These are phyloP conservation scores for Phaeosphaeriaceae sp. DNA, from an alignment of 2,329 filamentous ascomycete genomes.

Conservation along the genomic window DNA sequence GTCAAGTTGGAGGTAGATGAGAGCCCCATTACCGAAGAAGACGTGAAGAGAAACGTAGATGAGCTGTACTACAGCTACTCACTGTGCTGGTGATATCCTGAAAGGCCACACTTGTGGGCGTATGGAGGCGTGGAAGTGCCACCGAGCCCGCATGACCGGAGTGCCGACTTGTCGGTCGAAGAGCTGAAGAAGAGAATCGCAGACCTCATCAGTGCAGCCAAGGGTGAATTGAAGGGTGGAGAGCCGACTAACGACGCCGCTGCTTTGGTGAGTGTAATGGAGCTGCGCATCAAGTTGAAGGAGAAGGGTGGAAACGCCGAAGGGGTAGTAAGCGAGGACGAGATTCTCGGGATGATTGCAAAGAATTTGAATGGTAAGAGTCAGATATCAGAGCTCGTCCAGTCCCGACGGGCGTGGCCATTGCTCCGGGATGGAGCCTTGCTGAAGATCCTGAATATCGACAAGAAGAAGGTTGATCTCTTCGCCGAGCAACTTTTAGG, in stretches of 20 bases:
- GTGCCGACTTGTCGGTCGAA: not conserved
- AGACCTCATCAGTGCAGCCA: not conserved
- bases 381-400: conserved; percentile 5
- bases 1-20: not conserved
- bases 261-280: not conserved
- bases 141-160: not conserved
- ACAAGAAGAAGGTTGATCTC: conserved; percentile 2
- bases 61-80: not conserved
- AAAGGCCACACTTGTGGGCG: not conserved
- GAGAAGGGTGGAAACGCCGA: not conserved
- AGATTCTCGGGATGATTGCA: conserved; percentile 14
- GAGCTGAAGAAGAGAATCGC: not conserved
- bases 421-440: conserved; percentile 10
- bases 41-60: conserved; percentile 1
- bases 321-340: not conserved
- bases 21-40: not conserved
- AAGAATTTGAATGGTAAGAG: conserved; percentile 6
- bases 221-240: not conserved
- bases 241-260: not conserved
- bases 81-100: conserved; percentile 1
- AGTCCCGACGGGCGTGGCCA: conserved; percentile 13
- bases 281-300: not conserved
- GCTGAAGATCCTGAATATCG: conserved; percentile 5
- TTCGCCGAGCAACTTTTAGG: conserved; percentile 9
- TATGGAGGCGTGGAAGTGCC: not conserved